Evolutionary conservation across 352 stramenopile genomes (phyloP).

Genomic region (Phytophthora brassicae): DNA sequence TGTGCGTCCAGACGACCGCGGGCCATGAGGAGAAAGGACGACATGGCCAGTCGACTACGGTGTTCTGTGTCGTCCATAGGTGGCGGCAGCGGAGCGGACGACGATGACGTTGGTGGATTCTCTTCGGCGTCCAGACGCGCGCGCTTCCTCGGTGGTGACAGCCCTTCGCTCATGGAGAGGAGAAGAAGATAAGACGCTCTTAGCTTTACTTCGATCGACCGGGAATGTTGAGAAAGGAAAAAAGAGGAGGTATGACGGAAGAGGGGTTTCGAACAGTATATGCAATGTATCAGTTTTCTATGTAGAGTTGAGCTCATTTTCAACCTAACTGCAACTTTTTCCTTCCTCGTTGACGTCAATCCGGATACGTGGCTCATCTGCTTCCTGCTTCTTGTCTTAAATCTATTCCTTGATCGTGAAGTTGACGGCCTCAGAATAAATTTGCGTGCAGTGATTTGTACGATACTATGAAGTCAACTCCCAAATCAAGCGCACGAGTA

Average conservation of each 20-base stretch:
- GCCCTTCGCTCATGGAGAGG: constrained; percentile 33
- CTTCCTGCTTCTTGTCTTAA: too few species aligned
- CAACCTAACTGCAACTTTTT: too few species aligned
- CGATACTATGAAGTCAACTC: too few species aligned
- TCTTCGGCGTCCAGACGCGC: constrained; percentile 34
- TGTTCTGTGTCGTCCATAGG: constrained; percentile 19
- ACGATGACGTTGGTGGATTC: not conserved
- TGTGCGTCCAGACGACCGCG: constrained; percentile 27
- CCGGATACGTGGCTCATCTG: too few species aligned
- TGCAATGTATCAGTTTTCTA: not conserved
- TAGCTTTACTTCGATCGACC: too few species aligned
- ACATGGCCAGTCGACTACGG: constrained; percentile 24
- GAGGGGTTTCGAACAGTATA: too few species aligned
- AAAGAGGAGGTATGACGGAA: not conserved
- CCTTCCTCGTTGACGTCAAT: too few species aligned
- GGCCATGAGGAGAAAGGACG: constrained; percentile 41
- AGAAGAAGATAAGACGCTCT: not conserved
- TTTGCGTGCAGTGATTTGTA: too few species aligned
- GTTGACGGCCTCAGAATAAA: too few species aligned
- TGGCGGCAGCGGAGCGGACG: not conserved
- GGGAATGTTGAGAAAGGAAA: not conserved
- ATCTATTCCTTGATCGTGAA: too few species aligned
- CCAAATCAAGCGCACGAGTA: too few species aligned
- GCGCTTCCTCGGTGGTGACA: constrained; percentile 41
- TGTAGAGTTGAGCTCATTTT: too few species aligned